Percentiles rank a stretch among this genome's conserved stretches.
phyloP scores from a whole-genome alignment of 805 yeast species.

The Dipodascus albidus region DNA sequence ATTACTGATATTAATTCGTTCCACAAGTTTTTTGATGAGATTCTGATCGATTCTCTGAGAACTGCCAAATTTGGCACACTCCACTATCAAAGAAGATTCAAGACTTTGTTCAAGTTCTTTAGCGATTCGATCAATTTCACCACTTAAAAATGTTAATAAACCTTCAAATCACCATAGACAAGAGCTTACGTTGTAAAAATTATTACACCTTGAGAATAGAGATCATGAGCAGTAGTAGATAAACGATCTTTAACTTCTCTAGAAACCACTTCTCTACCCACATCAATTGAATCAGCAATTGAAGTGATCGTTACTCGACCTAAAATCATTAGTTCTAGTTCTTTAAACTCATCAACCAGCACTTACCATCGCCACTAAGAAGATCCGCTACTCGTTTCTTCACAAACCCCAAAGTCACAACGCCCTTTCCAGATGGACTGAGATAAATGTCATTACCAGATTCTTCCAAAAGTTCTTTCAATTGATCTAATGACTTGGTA shows the following conservation, averaged over 20 bases:
- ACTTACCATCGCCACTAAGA: constrained; percentile 7
- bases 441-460: constrained; percentile 8
- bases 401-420: constrained; percentile 9
- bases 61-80: background rate
- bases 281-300: constrained; percentile 8
- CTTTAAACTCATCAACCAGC: background rate
- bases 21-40: background rate
- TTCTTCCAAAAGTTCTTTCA: background rate
- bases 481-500: background rate
- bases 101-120: background rate
- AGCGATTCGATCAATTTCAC: constrained; percentile 6
- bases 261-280: constrained; percentile 8
- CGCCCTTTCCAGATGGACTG: constrained; percentile 6
- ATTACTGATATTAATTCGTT: background rate
- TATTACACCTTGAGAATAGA: background rate
- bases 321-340: background rate
- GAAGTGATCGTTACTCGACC: constrained; percentile 11
- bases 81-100: background rate
- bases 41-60: background rate
- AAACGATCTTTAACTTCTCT: constrained; percentile 1
- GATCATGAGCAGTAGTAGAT: background rate
- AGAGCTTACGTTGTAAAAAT: constrained; percentile 1
- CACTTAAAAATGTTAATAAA: constrained; percentile 3
- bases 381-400: constrained; percentile 2
- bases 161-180: background rate